Conservation (phyloP, 2,329 filamentous ascomycete genomes). For the Clonostachys rosea region DNA sequence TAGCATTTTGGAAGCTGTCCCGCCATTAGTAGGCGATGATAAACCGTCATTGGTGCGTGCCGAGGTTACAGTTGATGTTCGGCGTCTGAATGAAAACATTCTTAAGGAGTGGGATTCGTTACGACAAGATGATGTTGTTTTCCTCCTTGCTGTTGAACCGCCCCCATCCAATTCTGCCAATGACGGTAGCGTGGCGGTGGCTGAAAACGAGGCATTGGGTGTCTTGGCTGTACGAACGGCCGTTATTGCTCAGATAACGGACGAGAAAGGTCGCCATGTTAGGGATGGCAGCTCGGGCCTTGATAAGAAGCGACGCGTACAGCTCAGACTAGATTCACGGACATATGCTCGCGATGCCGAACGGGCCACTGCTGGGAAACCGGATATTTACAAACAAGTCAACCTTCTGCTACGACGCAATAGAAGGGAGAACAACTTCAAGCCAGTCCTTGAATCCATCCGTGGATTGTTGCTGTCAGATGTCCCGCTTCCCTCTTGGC, state of each 20-base stretch:
- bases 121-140: constrained; percentile 83
- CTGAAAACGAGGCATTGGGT: constrained; percentile 56
- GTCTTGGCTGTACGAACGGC: constrained; percentile 73
- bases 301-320: constrained; percentile 67
- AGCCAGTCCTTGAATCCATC: constrained; percentile 86
- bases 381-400: constrained; percentile 76
- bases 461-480: constrained; percentile 80
- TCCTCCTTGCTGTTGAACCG: constrained; percentile 73
- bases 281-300: constrained; percentile 55
- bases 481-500: constrained; percentile 81
- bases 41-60: constrained; percentile 81
- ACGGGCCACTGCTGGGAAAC: constrained; percentile 57
- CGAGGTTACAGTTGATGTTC: constrained; percentile 81
- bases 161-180: constrained; percentile 42
- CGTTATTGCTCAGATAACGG: constrained; percentile 79
- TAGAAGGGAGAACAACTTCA: constrained; percentile 95
- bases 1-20: constrained; percentile 76
- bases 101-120: constrained; percentile 88
- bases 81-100: constrained; percentile 69
- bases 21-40: constrained; percentile 76
- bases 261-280: constrained; percentile 75
- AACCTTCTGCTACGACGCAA: constrained; percentile 82
- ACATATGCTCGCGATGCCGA: constrained; percentile 77
- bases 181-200: constrained; percentile 42
- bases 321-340: constrained; percentile 75